These are phyloP conservation scores for Tripterygium wilfordii DNA, from an alignment of 177 flowering plant genomes.

Conservation along the genomic window DNA sequence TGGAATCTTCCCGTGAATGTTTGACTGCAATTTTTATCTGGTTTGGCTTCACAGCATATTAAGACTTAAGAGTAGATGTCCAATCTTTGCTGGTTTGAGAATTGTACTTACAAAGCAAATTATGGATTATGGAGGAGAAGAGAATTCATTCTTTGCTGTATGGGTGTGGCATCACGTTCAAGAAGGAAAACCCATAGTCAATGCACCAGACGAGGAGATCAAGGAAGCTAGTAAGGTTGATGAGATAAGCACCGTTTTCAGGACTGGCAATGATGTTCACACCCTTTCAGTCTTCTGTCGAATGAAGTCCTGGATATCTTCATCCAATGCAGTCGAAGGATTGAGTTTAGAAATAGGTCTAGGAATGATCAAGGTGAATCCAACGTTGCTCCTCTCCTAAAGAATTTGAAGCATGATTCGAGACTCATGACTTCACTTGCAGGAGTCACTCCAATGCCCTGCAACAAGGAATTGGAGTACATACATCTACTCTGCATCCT, in stretches of 20 bases:
- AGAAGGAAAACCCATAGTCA: slow-evolving; percentile 28
- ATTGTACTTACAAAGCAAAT: too few relatives aligned
- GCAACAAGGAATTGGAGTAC: too few relatives aligned
- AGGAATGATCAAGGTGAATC: too few relatives aligned
- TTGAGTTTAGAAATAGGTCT: neutral
- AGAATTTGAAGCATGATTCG: neutral
- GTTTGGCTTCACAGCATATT: too few relatives aligned
- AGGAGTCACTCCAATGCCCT: too few relatives aligned
- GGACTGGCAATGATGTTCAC: slow-evolving; percentile 56
- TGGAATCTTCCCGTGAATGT: too few relatives aligned
- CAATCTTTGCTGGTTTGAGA: too few relatives aligned
- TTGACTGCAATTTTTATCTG: too few relatives aligned
- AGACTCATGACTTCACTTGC: too few relatives aligned
- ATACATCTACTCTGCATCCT: too few relatives aligned
- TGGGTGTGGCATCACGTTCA: slow-evolving; percentile 54
- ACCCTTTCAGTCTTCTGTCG: slow-evolving; percentile 63
- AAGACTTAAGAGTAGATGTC: too few relatives aligned
- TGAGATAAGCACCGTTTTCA: slow-evolving; percentile 47
- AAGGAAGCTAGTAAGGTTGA: slow-evolving; percentile 40
- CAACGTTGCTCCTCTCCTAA: neutral
- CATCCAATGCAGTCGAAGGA: slow-evolving; percentile 5
- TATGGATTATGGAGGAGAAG: too few relatives aligned
- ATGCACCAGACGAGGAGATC: slow-evolving; percentile 49
- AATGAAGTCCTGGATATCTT: slow-evolving; percentile 49
- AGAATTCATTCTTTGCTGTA: slow-evolving; percentile 40